These are phyloP conservation scores for Darksidea phi DNA, from an alignment of 495 filamentous ascomycete species.

Conservation along the genomic window DNA sequence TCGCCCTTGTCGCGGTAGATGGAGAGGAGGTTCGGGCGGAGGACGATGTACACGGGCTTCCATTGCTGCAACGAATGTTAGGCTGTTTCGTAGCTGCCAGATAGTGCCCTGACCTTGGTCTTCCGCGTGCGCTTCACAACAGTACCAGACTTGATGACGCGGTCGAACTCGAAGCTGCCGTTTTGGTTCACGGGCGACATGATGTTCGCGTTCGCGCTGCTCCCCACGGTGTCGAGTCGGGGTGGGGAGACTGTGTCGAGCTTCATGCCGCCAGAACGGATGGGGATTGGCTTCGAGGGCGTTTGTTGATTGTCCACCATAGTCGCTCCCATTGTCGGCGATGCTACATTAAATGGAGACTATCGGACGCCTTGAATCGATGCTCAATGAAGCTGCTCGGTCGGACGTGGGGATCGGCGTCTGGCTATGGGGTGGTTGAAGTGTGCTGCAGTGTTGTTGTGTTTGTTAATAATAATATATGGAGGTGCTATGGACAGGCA, in stretches of 20 bases:
- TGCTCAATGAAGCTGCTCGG: neutral
- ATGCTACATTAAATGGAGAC: conserved; percentile 11
- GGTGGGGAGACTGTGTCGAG: conserved; percentile 20
- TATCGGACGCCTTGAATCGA: conserved; percentile 4
- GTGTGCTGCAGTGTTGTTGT: conserved; percentile 1
- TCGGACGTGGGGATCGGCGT: neutral
- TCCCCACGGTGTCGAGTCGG: conserved; percentile 39
- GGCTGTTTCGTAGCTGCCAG: conserved; percentile 2
- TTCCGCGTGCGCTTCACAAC: conserved; percentile 85
- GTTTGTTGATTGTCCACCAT: conserved; percentile 23
- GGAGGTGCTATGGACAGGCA: conserved; percentile 2
- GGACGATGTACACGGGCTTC: conserved; percentile 86
- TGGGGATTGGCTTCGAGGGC: conserved; percentile 11
- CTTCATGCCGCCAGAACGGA: conserved; percentile 28
- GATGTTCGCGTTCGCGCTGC: conserved; percentile 55
- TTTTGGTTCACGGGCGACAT: conserved; percentile 88
- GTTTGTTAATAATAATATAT: conserved; percentile 1
- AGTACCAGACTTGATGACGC: conserved; percentile 82
- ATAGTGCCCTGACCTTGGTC: conserved; percentile 68
- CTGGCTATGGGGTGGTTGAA: neutral
- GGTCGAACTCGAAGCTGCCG: conserved; percentile 91
- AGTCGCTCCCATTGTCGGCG: conserved; percentile 4
- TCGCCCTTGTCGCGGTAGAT: conserved; percentile 92
- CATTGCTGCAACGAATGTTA: conserved; percentile 57
- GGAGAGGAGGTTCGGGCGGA: conserved; percentile 89